phyloP scores from a whole-genome alignment of 306 rosid genomes.

The Castanea crenata region DNA sequence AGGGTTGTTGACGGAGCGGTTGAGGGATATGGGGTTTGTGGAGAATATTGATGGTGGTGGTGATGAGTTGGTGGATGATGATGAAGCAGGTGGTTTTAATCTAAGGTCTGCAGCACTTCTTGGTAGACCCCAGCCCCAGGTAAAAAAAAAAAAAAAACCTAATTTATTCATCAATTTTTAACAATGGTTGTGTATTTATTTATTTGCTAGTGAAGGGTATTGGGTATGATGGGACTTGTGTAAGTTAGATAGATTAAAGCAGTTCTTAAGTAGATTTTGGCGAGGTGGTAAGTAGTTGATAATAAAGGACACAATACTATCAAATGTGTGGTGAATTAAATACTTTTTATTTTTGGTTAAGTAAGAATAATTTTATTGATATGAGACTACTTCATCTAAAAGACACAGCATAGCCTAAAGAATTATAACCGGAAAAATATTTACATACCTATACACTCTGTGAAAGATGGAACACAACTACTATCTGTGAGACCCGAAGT shows the following conservation, averaged over 20 bases:
- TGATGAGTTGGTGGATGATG: conserved; percentile 63
- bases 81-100: conserved; percentile 28
- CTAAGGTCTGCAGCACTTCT: conserved; percentile 58
- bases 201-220: neutral
- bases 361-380: too few relatives aligned
- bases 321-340: too few relatives aligned
- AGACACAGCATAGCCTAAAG: too few relatives aligned
- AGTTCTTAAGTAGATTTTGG: neutral
- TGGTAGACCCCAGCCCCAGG: conserved; percentile 96
- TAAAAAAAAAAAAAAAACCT: conserved; percentile 5
- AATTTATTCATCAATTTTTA: neutral
- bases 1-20: conserved; percentile 50
- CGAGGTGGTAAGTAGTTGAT: too few relatives aligned
- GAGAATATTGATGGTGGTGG: conserved; percentile 40
- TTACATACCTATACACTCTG: too few relatives aligned
- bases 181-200: neutral
- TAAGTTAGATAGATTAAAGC: neutral
- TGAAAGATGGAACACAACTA: too few relatives aligned
- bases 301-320: too few relatives aligned
- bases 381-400: too few relatives aligned
- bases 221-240: neutral
- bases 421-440: too few relatives aligned
- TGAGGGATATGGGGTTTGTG: conserved; percentile 56
- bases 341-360: too few relatives aligned
- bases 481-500: too few relatives aligned